Conservation (phyloP, 2,329 filamentous ascomycete species). For the Lachnellula willkommii region DNA sequence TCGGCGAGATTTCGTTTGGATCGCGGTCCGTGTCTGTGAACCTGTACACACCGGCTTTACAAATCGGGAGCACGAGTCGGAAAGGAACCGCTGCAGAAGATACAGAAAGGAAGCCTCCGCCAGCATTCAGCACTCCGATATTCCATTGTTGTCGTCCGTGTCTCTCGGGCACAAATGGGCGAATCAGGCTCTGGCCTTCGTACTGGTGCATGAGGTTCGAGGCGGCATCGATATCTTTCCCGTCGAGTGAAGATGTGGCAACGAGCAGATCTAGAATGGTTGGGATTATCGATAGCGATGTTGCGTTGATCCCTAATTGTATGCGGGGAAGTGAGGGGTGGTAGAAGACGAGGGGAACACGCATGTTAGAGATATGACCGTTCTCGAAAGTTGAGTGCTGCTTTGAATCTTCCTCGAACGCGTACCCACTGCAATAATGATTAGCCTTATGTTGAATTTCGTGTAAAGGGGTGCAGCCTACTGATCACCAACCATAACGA, state of each 20-base stretch:
- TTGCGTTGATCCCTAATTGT: slow-evolving; percentile 36
- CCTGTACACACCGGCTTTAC: slow-evolving; percentile 22
- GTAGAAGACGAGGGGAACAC: slow-evolving; percentile 38
- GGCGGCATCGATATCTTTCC: slow-evolving; percentile 30
- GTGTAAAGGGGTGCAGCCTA: neutral
- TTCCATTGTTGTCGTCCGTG: slow-evolving; percentile 29
- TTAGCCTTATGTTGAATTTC: neutral
- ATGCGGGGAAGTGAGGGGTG: slow-evolving; percentile 39
- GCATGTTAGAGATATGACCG: slow-evolving; percentile 39
- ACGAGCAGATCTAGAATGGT: slow-evolving; percentile 42
- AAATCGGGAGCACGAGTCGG: slow-evolving; percentile 23
- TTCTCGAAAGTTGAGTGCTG: slow-evolving; percentile 38
- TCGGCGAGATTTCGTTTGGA: slow-evolving; percentile 30
- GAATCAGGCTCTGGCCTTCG: slow-evolving; percentile 42
- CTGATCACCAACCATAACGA: slow-evolving; percentile 41
- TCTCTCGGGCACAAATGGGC: slow-evolving; percentile 33
- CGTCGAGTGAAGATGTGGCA: slow-evolving; percentile 35
- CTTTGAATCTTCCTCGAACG: slow-evolving; percentile 37
- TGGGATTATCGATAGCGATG: slow-evolving; percentile 39
- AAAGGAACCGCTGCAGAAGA: slow-evolving; percentile 16
- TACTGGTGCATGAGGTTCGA: slow-evolving; percentile 38
- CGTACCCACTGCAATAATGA: slow-evolving; percentile 30
- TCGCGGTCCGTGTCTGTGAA: slow-evolving; percentile 34
- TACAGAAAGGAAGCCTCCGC: slow-evolving; percentile 21
- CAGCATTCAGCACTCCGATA: slow-evolving; percentile 25